These are phyloP conservation scores for Rhynchospora breviuscula DNA, from an alignment of 176 grass and related monocot genomes.

Conservation along the genomic window DNA sequence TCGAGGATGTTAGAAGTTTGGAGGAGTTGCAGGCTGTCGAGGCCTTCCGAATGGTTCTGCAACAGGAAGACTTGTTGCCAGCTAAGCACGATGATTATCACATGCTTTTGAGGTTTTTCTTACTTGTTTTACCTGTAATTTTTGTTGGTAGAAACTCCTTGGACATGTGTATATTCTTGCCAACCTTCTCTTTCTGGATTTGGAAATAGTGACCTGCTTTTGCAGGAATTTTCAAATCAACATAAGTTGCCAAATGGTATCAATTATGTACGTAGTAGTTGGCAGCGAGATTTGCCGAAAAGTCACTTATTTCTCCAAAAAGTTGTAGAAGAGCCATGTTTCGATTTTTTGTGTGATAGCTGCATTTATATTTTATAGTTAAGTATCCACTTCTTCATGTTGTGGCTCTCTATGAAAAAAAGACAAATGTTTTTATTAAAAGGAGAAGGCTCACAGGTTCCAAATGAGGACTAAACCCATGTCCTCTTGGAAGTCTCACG, in stretches of 20 bases:
- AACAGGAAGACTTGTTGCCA: constrained; percentile 60
- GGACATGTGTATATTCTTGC: background rate
- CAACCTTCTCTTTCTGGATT: background rate
- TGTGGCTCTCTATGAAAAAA: background rate
- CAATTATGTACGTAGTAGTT: background rate
- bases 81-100: constrained; percentile 71
- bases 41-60: constrained; percentile 48
- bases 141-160: background rate
- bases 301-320: background rate
- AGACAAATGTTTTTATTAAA: background rate
- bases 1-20: constrained; percentile 64
- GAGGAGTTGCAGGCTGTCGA: constrained; percentile 64
- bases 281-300: background rate
- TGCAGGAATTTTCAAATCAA: background rate
- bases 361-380: background rate
- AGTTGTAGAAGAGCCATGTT: background rate
- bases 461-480: background rate
- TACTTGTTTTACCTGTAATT: background rate
- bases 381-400: background rate
- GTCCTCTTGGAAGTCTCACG: background rate
- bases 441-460: background rate
- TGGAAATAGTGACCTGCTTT: background rate
- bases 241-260: background rate
- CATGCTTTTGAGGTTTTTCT: constrained; percentile 64
- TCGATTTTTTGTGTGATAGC: background rate